Percentiles rank a stretch among this genome's conserved stretches.
Evolutionary conservation across 345 rosid genomes (phyloP).

Genomic region (Eucalyptus marginata): DNA sequence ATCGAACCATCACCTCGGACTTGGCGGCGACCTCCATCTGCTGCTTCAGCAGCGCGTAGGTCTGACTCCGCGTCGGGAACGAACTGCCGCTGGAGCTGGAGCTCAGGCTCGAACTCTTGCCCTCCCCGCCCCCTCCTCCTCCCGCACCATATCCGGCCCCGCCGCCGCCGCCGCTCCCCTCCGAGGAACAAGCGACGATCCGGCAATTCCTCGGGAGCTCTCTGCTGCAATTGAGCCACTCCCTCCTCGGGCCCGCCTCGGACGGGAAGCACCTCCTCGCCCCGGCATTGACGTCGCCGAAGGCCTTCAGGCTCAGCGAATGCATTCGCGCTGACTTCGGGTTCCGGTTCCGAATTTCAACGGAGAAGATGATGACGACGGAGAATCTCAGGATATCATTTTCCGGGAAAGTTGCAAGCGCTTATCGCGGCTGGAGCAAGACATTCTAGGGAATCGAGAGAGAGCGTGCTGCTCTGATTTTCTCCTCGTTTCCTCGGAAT

Average conservation of each 20-base stretch:
- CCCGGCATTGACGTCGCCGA: constrained; percentile 12
- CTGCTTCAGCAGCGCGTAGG: constrained; percentile 54
- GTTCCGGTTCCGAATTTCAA: neutral
- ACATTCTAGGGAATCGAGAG: neutral
- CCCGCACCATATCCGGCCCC: neutral
- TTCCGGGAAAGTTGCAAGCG: neutral
- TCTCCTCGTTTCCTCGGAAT: neutral
- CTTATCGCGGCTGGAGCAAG: neutral
- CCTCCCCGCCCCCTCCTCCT: constrained; percentile 10
- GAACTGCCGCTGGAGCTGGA: constrained; percentile 12
- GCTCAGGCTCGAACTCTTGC: constrained; percentile 13
- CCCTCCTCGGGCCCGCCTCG: neutral
- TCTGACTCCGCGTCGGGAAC: constrained; percentile 32
- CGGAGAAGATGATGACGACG: neutral
- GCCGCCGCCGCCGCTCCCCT: constrained; percentile 13
- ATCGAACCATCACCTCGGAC: neutral
- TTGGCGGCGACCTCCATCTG: constrained; percentile 61
- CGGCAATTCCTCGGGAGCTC: constrained; percentile 2
- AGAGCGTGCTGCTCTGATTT: neutral
- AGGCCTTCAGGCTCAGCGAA: constrained; percentile 18
- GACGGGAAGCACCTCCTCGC: constrained; percentile 1
- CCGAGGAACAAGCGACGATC: constrained; percentile 12
- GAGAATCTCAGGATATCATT: neutral
- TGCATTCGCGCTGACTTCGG: neutral
- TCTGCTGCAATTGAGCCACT: neutral